Conservation (phyloP, 768 basidiomycete genomes). For the Calocera viscosa region DNA sequence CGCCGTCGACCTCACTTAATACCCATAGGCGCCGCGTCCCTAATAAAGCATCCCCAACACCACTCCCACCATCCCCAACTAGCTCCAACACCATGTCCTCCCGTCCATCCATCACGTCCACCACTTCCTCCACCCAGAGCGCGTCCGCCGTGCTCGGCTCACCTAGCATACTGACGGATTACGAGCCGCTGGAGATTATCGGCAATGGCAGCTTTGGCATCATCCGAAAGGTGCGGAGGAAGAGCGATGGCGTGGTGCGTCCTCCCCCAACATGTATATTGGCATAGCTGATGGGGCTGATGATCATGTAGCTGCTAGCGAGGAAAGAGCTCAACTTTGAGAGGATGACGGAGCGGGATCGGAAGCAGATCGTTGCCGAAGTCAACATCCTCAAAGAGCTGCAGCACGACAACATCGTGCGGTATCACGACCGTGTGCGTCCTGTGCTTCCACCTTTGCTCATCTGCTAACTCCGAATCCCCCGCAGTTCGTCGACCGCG, state of each 20-base stretch:
- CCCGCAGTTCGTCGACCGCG: conserved; percentile 62
- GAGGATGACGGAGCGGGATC: conserved; percentile 87
- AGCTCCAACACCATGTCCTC: not conserved
- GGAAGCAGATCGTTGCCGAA: conserved; percentile 94
- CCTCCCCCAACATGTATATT: not conserved
- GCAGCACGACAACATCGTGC: conserved; percentile 90
- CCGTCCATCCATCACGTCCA: not conserved
- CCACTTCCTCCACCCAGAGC: not conserved
- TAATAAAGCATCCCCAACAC: not conserved
- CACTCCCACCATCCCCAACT: not conserved
- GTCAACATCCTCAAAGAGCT: conserved; percentile 96
- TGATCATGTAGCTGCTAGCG: conserved; percentile 51
- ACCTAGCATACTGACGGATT: conserved; percentile 43
- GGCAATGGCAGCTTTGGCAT: conserved; percentile 97
- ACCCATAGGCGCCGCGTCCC: not conserved
- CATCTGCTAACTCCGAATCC: not conserved
- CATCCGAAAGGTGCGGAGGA: conserved; percentile 84
- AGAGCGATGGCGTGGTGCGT: conserved; percentile 69
- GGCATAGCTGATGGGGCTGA: conserved; percentile 12
- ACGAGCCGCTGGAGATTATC: conserved; percentile 81
- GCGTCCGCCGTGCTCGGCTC: not conserved
- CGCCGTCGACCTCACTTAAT: not conserved
- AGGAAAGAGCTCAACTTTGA: conserved; percentile 96
- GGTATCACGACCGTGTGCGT: conserved; percentile 68
- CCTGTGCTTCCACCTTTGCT: not conserved